phyloP scores from a whole-genome alignment of 2,329 filamentous ascomycete species.

The Aureobasidium melanogenum region DNA sequence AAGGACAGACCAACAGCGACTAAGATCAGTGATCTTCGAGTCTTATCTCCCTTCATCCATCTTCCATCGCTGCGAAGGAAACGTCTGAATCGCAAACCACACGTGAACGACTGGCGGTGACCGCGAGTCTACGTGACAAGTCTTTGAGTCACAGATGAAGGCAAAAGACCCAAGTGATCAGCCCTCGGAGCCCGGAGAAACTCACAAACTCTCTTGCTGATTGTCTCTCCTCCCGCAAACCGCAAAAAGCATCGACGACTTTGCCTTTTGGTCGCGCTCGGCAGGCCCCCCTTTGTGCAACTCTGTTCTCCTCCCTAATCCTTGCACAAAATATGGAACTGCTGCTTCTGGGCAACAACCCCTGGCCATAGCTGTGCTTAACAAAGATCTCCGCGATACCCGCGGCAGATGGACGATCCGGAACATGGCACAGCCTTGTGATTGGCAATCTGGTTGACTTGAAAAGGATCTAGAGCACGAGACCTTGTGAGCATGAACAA shows the following conservation, averaged over 20 bases:
- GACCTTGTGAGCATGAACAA: background rate
- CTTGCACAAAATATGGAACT: background rate
- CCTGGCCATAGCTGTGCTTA: background rate
- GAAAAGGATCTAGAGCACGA: background rate
- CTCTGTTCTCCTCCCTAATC: background rate
- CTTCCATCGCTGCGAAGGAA: background rate
- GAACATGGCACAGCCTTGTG: background rate
- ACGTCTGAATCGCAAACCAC: background rate
- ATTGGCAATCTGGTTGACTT: background rate
- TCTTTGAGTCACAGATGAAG: background rate
- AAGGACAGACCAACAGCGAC: background rate
- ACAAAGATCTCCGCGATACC: background rate
- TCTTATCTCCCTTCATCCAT: no score
- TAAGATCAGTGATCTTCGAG: no score
- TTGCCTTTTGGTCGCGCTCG: background rate
- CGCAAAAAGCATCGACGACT: background rate
- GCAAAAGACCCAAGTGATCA: background rate
- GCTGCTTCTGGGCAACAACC: background rate
- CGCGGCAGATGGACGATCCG: background rate
- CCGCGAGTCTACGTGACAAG: background rate
- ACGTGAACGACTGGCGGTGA: background rate
- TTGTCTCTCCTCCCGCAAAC: background rate
- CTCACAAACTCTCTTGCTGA: background rate
- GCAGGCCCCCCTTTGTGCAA: background rate
- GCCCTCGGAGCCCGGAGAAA: background rate